Conservation (phyloP, 495 filamentous ascomycete species). For the Hamigera avellanea region DNA sequence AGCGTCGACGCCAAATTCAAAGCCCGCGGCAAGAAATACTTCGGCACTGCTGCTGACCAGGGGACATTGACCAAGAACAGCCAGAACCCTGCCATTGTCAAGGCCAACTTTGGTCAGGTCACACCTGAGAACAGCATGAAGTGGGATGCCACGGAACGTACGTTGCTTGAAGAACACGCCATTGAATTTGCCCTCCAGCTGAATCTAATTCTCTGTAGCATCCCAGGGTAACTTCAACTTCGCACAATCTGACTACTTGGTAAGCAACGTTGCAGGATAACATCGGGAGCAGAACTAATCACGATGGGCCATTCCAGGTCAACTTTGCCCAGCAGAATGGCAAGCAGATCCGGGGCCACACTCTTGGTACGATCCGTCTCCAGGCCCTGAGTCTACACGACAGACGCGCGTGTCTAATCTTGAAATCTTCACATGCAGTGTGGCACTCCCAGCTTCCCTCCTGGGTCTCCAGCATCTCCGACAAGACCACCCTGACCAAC, state of each 20-base stretch:
- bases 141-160: slow-evolving; percentile 34
- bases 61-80: slow-evolving; percentile 13
- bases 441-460: slow-evolving; percentile 44
- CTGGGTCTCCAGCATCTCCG: slow-evolving; percentile 34
- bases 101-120: slow-evolving; percentile 36
- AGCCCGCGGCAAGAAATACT: slow-evolving; percentile 14
- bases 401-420: too few species aligned
- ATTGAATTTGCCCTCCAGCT: too few species aligned
- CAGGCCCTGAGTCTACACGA: too few species aligned
- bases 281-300: too few species aligned
- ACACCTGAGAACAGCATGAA: slow-evolving; percentile 49
- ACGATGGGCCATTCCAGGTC: too few species aligned
- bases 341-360: slow-evolving; percentile 40
- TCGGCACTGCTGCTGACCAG: slow-evolving; percentile 17
- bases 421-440: too few species aligned
- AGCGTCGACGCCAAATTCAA: slow-evolving; percentile 15
- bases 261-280: slow-evolving; percentile 8
- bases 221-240: slow-evolving; percentile 31
- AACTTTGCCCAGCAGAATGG: slow-evolving; percentile 35
- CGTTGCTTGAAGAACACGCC: too few species aligned
- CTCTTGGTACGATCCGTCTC: slow-evolving; percentile 29
- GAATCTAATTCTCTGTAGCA: slow-evolving; percentile 12
- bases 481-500: slow-evolving; percentile 27
- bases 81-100: slow-evolving; percentile 24
- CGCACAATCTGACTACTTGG: slow-evolving; percentile 28